Percentiles rank a stretch among this genome's conserved stretches.
Conservation (phyloP, 352 stramenopile species). For the Pythium folliculosum region DNA sequence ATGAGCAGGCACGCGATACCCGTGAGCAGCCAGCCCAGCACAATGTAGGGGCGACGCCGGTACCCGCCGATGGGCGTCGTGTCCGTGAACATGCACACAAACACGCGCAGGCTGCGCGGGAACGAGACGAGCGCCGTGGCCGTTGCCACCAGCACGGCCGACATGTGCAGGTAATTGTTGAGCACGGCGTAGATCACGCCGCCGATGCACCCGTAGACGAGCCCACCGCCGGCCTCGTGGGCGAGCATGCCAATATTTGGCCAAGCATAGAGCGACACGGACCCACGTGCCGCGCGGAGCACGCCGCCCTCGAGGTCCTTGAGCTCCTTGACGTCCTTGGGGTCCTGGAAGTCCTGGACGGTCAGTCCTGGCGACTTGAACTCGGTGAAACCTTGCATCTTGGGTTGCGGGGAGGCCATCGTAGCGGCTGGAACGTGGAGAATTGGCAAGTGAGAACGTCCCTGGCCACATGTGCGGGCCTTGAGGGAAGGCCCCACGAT, state of each 20-base stretch:
- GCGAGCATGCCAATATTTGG: conserved; percentile 40
- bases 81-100: conserved; percentile 48
- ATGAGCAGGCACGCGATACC: conserved; percentile 40
- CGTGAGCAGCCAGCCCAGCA: conserved; percentile 38
- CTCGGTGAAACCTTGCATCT: conserved; percentile 17
- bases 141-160: conserved; percentile 29
- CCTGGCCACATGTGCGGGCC: not conserved
- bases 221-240: conserved; percentile 31
- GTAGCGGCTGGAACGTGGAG: not conserved
- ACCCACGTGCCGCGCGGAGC: conserved; percentile 26
- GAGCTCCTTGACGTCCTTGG: not conserved
- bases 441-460: not conserved
- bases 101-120: conserved; percentile 37
- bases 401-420: not conserved
- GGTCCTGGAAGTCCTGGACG: not conserved
- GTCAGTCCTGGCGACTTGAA: conserved; percentile 11
- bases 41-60: conserved; percentile 48
- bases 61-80: conserved; percentile 45
- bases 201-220: conserved; percentile 31
- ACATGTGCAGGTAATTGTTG: conserved; percentile 44
- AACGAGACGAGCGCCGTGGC: conserved; percentile 35
- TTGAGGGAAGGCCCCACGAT: not conserved
- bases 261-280: conserved; percentile 34
- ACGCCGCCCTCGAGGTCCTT: conserved; percentile 20
- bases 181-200: conserved; percentile 40